A percentile compares a stretch with the other conserved stretches of the same genome.
Conservation (phyloP, 2,329 filamentous ascomycete genomes). For the Metarhizium anisopliae region DNA sequence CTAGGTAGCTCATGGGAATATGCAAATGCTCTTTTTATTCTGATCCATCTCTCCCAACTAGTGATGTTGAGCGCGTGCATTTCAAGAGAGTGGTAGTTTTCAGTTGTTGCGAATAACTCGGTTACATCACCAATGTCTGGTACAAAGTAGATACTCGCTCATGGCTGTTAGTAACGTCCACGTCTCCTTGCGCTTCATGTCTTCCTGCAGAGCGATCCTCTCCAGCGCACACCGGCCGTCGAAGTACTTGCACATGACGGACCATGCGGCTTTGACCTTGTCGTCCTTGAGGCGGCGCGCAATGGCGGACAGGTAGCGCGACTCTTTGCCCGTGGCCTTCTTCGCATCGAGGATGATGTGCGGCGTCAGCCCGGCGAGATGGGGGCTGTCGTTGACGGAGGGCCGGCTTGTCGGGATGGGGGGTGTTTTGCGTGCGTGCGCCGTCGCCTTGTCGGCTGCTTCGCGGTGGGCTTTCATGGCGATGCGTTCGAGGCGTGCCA, state of each 20-base stretch:
- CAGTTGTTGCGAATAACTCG: neutral
- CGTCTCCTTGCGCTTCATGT: conserved; percentile 75
- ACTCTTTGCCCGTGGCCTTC: conserved; percentile 69
- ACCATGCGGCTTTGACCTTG: conserved; percentile 59
- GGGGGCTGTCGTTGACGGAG: conserved; percentile 45
- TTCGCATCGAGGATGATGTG: conserved; percentile 71
- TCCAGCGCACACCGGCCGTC: conserved; percentile 81
- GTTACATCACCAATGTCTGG: conserved; percentile 55
- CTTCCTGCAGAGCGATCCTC: conserved; percentile 75
- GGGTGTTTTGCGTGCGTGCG: conserved; percentile 40
- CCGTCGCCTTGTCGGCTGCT: conserved; percentile 46
- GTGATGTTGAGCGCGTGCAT: neutral
- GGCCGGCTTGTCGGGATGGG: conserved; percentile 46
- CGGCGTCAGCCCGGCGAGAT: conserved; percentile 49
- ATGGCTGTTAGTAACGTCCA: conserved; percentile 58
- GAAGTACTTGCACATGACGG: conserved; percentile 71
- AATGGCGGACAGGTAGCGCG: conserved; percentile 58
- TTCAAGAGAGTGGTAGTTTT: neutral
- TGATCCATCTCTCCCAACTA: too few relatives aligned
- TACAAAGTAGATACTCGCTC: conserved; percentile 58
- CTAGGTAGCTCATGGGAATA: too few relatives aligned
- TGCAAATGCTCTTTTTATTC: too few relatives aligned
- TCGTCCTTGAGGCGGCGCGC: conserved; percentile 43
- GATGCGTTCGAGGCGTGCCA: conserved; percentile 51
- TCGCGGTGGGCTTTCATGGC: conserved; percentile 45